Percentiles rank a stretch among this genome's conserved stretches.
Conservation (phyloP, 352 stramenopile genomes). For the Globisporangium canariense region DNA sequence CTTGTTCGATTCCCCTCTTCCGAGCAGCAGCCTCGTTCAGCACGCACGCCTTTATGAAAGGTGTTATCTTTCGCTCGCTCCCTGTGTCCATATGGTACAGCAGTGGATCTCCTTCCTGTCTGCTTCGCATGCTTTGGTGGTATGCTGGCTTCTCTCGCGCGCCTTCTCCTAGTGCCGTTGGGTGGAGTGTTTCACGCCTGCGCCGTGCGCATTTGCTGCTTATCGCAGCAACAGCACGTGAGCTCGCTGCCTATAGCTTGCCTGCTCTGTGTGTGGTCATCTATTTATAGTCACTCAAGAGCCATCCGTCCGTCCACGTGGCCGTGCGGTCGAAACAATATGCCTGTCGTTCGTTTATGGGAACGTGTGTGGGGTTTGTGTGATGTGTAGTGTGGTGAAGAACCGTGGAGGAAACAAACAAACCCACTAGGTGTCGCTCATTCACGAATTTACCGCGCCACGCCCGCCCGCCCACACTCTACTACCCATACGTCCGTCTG, state of each 20-base stretch:
- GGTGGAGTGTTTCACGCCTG: neutral
- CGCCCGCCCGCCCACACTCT: too few relatives aligned
- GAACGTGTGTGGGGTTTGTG: neutral
- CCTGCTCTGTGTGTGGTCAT: neutral
- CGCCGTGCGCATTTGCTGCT: neutral
- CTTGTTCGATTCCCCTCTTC: neutral
- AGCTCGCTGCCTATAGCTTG: neutral
- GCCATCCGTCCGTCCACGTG: neutral
- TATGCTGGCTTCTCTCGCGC: neutral
- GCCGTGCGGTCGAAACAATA: neutral
- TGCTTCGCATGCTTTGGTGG: too few relatives aligned
- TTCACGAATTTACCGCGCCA: neutral
- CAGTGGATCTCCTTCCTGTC: neutral
- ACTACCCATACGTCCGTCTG: too few relatives aligned
- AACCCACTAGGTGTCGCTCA: neutral
- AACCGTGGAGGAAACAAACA: neutral
- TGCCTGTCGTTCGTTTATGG: neutral
- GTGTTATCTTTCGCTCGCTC: neutral
- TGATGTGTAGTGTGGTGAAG: too few relatives aligned
- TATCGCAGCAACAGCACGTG: neutral
- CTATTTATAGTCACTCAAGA: neutral
- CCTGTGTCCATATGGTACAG: neutral
- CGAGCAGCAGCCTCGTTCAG: too few relatives aligned
- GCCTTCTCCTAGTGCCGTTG: neutral
- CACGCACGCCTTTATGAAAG: too few relatives aligned